Evolutionary conservation across 768 basidiomycete genomes (phyloP).

Genomic region (Rossbeevera mucosa): DNA sequence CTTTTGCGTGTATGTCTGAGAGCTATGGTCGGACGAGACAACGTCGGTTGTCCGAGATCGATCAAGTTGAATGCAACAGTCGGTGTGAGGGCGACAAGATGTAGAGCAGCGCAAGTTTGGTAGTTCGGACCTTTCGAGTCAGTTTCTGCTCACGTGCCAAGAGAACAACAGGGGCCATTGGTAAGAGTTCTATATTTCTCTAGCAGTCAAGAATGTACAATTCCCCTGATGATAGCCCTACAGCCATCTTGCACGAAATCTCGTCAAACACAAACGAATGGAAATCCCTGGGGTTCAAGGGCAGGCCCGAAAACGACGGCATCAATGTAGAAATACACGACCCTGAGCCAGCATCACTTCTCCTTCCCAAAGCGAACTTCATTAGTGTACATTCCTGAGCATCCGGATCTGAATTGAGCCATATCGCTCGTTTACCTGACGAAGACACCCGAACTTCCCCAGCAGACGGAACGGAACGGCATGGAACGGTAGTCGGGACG

Average conservation of each 20-base stretch:
- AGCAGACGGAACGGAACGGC: constrained; percentile 6
- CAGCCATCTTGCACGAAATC: constrained; percentile 45
- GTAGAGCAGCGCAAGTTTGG: not conserved
- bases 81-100: not conserved
- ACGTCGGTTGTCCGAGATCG: constrained; percentile 11
- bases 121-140: constrained; percentile 6
- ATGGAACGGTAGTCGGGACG: constrained; percentile 1
- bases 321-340: constrained; percentile 33
- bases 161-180: constrained; percentile 17
- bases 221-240: constrained; percentile 50
- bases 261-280: constrained; percentile 54
- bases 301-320: constrained; percentile 44
- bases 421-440: constrained; percentile 20
- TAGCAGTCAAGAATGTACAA: constrained; percentile 44
- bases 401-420: constrained; percentile 10
- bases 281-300: constrained; percentile 45
- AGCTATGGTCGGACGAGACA: constrained; percentile 13
- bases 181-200: not conserved
- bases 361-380: constrained; percentile 40
- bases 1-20: constrained; percentile 8
- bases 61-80: constrained; percentile 7
- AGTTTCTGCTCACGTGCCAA: constrained; percentile 27
- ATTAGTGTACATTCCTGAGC: constrained; percentile 44
- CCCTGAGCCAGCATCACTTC: constrained; percentile 1
- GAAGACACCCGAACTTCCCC: constrained; percentile 16